phyloP scores from a whole-genome alignment of 768 basidiomycete genomes.

The Rhizopogon vesiculosus region DNA sequence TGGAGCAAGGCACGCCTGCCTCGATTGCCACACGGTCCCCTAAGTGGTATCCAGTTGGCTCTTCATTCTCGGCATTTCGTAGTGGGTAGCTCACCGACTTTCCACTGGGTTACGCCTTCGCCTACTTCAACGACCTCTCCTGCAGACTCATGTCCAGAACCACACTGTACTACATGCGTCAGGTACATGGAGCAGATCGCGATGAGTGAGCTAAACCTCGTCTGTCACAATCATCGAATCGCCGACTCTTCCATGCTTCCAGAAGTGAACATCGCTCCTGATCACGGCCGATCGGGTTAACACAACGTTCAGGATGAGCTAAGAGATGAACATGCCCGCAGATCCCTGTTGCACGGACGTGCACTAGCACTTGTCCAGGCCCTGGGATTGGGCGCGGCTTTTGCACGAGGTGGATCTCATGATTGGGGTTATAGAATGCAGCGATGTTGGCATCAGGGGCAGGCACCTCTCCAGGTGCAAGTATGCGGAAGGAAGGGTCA shows the following conservation, averaged over 20 bases:
- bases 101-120: conserved; percentile 64
- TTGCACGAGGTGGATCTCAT: conserved; percentile 64
- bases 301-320: background rate
- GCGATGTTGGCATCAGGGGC: conserved; percentile 48
- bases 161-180: conserved; percentile 37
- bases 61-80: background rate
- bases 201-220: conserved; percentile 34
- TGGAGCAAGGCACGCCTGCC: conserved; percentile 64
- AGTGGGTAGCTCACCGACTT: conserved; percentile 35
- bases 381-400: conserved; percentile 58
- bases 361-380: conserved; percentile 60
- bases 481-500: conserved; percentile 50
- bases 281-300: background rate
- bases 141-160: conserved; percentile 68
- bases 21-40: conserved; percentile 69
- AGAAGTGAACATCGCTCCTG: conserved; percentile 72
- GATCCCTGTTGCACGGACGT: conserved; percentile 65
- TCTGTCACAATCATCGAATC: conserved; percentile 69
- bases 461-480: conserved; percentile 46
- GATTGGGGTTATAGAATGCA: conserved; percentile 58
- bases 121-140: conserved; percentile 63
- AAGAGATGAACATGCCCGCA: conserved; percentile 46
- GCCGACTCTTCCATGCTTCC: conserved; percentile 65
- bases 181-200: background rate
- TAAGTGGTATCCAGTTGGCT: conserved; percentile 14